Base-by-base conservation (phyloP, 805 yeast species). In the Pichia sporocuriosa region DNA sequence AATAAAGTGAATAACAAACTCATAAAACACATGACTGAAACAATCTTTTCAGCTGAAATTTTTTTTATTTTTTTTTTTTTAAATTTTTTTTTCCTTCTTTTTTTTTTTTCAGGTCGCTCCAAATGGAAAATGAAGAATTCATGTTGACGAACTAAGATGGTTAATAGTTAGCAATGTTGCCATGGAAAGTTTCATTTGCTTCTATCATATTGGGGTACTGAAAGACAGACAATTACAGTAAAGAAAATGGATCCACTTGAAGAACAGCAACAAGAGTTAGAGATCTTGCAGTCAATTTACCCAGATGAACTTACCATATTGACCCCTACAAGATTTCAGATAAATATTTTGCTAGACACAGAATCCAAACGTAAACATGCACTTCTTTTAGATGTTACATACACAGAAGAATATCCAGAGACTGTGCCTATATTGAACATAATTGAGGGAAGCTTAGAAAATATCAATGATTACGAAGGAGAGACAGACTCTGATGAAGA, bases 201-300 rank as follows among this genome's bases (percentile, higher is more conserved):
- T 20, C 2, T 27, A 13, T 5, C 32, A n/a, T 29, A 16, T 29
- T 16, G 5, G 7, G 6, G 12, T 4, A 11, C 32, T 16, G 21
- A 29, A 5, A 7, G 8, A 4, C 9, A 31, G 23, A 31, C 13
- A 6, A 17, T 15, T 6, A 26, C 10, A 10, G 27, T 2, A 19
- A 4, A 26, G 12, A 19, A 13, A 12, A 47, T 48, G 51, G 49
- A 48, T 29, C 39, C 80, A 43, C 57, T 62, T 39, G 96, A 85
- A 59, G 97, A 93, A 57, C 97, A 90, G 58, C 61, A 57, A 23
- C 96, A 90, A 63, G 98, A 90, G 61, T 59, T 93, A 35, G 97
- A 89, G 61, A 88, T 93, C 39, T 72, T 90, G 44, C 81, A 85
- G 57, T 81, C 94, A 15, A 90, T 90, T 42, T 90, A 93, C 59